Conservation (phyloP, 2,329 filamentous ascomycete species). For the Periconia sp. region DNA sequence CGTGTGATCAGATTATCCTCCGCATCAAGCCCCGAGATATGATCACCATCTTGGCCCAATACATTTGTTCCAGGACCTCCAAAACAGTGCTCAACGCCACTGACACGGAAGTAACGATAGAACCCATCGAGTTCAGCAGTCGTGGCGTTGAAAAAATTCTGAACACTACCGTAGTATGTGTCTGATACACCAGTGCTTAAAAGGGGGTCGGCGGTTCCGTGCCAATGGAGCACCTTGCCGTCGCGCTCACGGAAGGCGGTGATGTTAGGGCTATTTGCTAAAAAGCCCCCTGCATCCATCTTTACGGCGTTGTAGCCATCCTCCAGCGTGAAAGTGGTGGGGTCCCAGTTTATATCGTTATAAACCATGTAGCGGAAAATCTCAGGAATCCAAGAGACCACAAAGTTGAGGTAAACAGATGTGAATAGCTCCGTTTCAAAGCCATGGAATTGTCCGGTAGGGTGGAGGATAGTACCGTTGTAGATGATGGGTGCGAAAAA, state of each 20-base stretch:
- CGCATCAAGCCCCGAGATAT: constrained; percentile 10
- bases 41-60: constrained; percentile 1
- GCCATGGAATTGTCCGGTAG: constrained; percentile 4
- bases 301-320: constrained; percentile 32
- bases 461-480: constrained; percentile 1
- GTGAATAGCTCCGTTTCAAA: constrained; percentile 13
- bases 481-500: constrained; percentile 25
- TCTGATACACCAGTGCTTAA: constrained; percentile 6
- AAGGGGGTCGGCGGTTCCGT: constrained; percentile 16
- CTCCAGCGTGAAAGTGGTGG: constrained; percentile 31
- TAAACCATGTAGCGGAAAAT: constrained; percentile 50
- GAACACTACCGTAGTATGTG: constrained; percentile 49
- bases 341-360: constrained; percentile 42
- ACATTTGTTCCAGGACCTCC: constrained; percentile 42
- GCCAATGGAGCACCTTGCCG: constrained; percentile 23
- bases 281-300: constrained; percentile 15
- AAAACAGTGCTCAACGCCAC: constrained; percentile 53
- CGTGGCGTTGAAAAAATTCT: constrained; percentile 36
- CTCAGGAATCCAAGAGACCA: constrained; percentile 26
- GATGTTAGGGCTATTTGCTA: constrained; percentile 15
- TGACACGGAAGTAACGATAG: constrained; percentile 53
- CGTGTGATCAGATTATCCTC: constrained; percentile 47
- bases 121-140: constrained; percentile 38
- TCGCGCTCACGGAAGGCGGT: constrained; percentile 17
- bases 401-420: constrained; percentile 37